A percentile compares a stretch with the other conserved stretches of the same genome.
These are phyloP conservation scores for Clavispora phyllophila DNA, from an alignment of 805 yeast species.

Conservation along the genomic window DNA sequence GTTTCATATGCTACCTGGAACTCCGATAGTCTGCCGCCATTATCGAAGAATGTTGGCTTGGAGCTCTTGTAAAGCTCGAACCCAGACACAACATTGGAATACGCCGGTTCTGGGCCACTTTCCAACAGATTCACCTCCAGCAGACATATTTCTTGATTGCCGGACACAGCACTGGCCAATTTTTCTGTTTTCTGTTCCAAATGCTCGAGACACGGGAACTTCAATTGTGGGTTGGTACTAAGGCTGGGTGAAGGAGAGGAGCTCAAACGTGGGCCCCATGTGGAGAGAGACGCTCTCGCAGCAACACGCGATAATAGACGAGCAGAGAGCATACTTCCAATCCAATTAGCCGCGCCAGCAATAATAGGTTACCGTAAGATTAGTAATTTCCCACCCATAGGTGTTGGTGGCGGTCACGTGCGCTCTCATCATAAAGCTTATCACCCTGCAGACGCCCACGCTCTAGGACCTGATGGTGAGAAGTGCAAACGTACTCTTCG, in stretches of 20 bases:
- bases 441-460: not conserved
- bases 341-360: not conserved
- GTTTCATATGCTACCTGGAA: slow-evolving; percentile 87
- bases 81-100: slow-evolving; percentile 63
- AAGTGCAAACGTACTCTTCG: too few relatives aligned
- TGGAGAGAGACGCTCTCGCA: not conserved
- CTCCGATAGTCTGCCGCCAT: slow-evolving; percentile 72
- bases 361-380: not conserved
- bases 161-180: slow-evolving; percentile 18
- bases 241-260: not conserved
- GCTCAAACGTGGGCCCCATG: not conserved
- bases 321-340: not conserved
- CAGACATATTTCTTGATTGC: not conserved
- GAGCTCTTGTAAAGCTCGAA: slow-evolving; percentile 52
- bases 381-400: not conserved
- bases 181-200: slow-evolving; percentile 52
- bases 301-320: not conserved
- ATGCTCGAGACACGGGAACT: slow-evolving; percentile 83
- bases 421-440: slow-evolving; percentile 4
- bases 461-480: not conserved
- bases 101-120: slow-evolving; percentile 83
- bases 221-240: slow-evolving; percentile 50
- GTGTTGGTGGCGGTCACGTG: slow-evolving; percentile 6
- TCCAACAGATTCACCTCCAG: slow-evolving; percentile 37
- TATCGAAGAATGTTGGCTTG: slow-evolving; percentile 67